A percentile compares a stretch with the other conserved stretches of the same genome.
phyloP scores from a whole-genome alignment of 225 moss, liverwort and hornwort genomes.

The Bryoerythrophyllum caledonicum region DNA sequence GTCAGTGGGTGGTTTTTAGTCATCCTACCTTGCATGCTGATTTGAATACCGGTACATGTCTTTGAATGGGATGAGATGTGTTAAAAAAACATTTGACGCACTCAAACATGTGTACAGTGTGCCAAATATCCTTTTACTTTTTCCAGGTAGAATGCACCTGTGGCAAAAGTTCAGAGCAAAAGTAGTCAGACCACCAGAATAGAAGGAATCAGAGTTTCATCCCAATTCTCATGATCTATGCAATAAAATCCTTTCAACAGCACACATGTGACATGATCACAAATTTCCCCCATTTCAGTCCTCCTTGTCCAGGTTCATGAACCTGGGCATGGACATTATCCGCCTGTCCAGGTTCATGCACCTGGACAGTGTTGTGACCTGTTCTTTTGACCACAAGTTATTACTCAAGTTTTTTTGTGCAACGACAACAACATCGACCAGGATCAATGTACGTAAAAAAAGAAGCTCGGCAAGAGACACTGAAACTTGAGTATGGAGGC shows the following conservation, averaged over 20 bases:
- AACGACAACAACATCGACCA: not conserved
- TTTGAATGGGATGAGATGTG: not conserved
- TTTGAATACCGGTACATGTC: no score
- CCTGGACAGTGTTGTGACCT: not conserved
- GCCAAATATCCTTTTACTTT: not conserved
- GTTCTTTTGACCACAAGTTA: conserved; percentile 17
- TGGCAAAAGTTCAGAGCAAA: not conserved
- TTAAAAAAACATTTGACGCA: not conserved
- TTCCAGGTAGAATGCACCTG: not conserved
- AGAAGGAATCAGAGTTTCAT: not conserved
- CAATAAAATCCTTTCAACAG: no score
- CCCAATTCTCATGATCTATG: not conserved
- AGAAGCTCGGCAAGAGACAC: not conserved
- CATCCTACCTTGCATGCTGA: no score
- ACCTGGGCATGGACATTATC: not conserved
- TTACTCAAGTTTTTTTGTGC: not conserved
- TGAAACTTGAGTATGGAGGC: not conserved
- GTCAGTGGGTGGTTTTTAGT: no score
- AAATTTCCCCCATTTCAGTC: not conserved
- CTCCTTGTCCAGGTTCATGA: not conserved
- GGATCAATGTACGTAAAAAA: conserved; percentile 10
- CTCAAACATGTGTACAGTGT: not conserved
- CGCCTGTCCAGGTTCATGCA: not conserved
- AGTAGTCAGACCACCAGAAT: not conserved
- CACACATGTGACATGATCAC: not conserved